Evolutionary conservation across 164 flowering plant genomes (phyloP).

Genomic region (Protea cynaroides): DNA sequence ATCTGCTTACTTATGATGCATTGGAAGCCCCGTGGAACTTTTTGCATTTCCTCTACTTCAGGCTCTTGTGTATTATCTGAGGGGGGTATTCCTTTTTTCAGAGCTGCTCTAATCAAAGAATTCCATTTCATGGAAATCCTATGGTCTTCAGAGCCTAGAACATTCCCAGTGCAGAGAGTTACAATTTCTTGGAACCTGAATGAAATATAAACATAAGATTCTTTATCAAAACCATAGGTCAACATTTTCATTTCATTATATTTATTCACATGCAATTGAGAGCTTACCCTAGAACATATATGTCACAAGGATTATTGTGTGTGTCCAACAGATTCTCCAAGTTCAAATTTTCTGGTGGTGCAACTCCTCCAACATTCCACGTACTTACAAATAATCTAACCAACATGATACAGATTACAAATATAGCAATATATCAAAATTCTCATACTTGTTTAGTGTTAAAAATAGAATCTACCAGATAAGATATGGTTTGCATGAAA

Average conservation of each 20-base stretch:
- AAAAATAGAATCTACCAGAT: too few species aligned
- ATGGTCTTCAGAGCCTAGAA: slow-evolving; percentile 49
- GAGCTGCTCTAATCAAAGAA: slow-evolving; percentile 48
- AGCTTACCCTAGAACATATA: slow-evolving; percentile 21
- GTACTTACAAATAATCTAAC: slow-evolving; percentile 26
- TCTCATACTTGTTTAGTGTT: background rate
- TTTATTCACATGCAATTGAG: background rate
- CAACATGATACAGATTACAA: background rate
- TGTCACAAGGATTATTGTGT: slow-evolving; percentile 12
- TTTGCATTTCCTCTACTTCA: background rate
- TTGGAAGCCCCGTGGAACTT: slow-evolving; percentile 1
- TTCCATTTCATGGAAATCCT: slow-evolving; percentile 56
- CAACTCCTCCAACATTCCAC: slow-evolving; percentile 28
- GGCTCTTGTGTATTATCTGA: slow-evolving; percentile 1
- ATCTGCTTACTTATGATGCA: slow-evolving; percentile 18
- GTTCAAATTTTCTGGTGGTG: slow-evolving; percentile 20
- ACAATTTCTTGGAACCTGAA: slow-evolving; percentile 78
- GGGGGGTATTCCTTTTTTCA: slow-evolving; percentile 32
- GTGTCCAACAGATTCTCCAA: slow-evolving; percentile 17
- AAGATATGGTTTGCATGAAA: background rate
- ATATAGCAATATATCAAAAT: background rate
- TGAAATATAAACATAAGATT: background rate
- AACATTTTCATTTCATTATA: too few species aligned
- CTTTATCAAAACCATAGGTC: too few species aligned
- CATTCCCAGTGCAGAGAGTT: slow-evolving; percentile 51